Base-by-base conservation (phyloP, 768 basidiomycete species). In the Sistotremastrum niveocremeum region DNA sequence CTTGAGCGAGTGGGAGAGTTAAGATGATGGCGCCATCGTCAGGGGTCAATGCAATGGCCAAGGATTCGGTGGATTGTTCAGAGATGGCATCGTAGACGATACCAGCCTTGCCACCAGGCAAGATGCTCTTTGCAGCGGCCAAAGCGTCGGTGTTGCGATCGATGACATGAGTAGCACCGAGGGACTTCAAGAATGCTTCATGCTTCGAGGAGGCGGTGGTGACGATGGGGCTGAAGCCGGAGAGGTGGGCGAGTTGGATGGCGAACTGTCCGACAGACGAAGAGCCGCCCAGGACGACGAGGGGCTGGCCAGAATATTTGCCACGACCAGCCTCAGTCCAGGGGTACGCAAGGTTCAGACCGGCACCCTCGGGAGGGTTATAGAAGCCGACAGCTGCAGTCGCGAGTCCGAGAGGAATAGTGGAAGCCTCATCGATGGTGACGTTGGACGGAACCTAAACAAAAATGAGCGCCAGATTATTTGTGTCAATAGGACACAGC, bases 311-410 rank as follows among this genome's bases (percentile, higher is more conserved):
- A 35, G 57, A 57, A 51, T 73, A 72, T 39, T 65, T 69, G 37
- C 64, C 67, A 28, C 52, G 52, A 46, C 62, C 63, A 12, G 57
- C 60, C 10, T 59, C 51, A 37, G 62, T 62, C 54, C 68, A 61
- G 0, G 71, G 68, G 6, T 67, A 50, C 44, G 59, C 53, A 44
- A 76, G 60, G 7, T 42, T 42, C 11, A 41, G 12, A 42, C 65
- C 68, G 2, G 65, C 57, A 37, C 72, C 71, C 49, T 65, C 57
- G 0, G 64, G 60, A 10, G 38, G 57, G 31, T 56, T 63, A 55
- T 72, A 77, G 12, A 79, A 50, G 2, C 72, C 76, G n/a, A 68
- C 59, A 34, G 68, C 69, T 10, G 73, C 71, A 12, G 71, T 70
- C 6, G 66, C 64, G n/a, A 76, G 50, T 2, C 62, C 74, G 2